Evolutionary conservation across 2,329 filamentous ascomycete genomes (phyloP).

Genomic region (Truncatella angustata): DNA sequence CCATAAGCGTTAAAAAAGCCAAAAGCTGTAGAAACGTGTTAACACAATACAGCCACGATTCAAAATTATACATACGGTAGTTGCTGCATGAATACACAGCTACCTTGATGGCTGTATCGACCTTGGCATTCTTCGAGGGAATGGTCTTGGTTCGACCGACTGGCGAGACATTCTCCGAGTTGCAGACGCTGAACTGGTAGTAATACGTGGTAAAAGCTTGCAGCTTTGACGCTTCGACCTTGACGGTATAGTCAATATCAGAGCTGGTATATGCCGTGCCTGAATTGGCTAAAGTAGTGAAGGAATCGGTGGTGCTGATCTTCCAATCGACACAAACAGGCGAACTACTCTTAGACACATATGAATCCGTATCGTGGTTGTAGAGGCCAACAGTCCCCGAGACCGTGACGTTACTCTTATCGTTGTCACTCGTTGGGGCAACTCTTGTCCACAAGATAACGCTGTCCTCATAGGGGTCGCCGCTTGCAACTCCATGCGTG

Average conservation of each 20-base stretch:
- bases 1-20: constrained; percentile 62
- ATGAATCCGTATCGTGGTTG: constrained; percentile 40
- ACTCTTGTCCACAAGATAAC: constrained; percentile 50
- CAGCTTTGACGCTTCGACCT: constrained; percentile 65
- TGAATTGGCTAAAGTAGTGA: constrained; percentile 42
- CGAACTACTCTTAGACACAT: constrained; percentile 49
- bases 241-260: constrained; percentile 73
- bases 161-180: constrained; percentile 58
- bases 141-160: constrained; percentile 70
- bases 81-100: constrained; percentile 73
- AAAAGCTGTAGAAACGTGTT: constrained; percentile 36
- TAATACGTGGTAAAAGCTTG: constrained; percentile 63
- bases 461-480: constrained; percentile 48
- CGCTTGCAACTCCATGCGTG: constrained; percentile 55
- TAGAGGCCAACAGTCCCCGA: constrained; percentile 37
- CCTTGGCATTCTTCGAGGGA: constrained; percentile 53
- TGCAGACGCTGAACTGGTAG: constrained; percentile 70
- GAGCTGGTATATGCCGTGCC: constrained; percentile 67
- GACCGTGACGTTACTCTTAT: constrained; percentile 42
- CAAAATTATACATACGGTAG: constrained; percentile 50
- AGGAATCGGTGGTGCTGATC: constrained; percentile 48
- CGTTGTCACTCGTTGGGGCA: constrained; percentile 40
- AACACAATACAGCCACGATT: no score
- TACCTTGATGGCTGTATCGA: constrained; percentile 54
- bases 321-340: constrained; percentile 68